These are phyloP conservation scores for Opeltia flavorubescens DNA, from an alignment of 495 filamentous ascomycete genomes.

Conservation along the genomic window DNA sequence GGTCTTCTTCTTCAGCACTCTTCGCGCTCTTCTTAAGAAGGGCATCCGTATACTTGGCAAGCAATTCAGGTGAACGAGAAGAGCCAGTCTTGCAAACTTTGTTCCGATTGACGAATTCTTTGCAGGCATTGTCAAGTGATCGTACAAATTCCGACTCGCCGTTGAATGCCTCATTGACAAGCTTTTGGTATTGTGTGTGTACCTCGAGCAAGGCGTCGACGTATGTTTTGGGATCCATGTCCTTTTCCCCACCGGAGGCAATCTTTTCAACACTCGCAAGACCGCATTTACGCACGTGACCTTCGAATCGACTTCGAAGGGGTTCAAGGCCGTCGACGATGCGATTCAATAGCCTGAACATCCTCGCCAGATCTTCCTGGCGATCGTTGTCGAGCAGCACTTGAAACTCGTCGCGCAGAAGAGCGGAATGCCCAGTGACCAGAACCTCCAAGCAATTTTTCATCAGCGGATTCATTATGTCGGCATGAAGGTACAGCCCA, in stretches of 20 bases:
- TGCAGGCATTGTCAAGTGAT: constrained; percentile 91
- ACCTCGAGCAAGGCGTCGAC: constrained; percentile 90
- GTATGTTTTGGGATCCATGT: constrained; percentile 89
- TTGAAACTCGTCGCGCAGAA: constrained; percentile 93
- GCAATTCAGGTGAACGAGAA: constrained; percentile 81
- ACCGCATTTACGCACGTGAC: constrained; percentile 81
- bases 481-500: constrained; percentile 75
- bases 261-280: constrained; percentile 82
- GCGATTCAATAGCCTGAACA: constrained; percentile 84
- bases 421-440: constrained; percentile 68
- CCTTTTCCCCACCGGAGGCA: constrained; percentile 64
- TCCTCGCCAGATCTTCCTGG: constrained; percentile 85
- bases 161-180: constrained; percentile 86
- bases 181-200: constrained; percentile 78
- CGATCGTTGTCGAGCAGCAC: constrained; percentile 88
- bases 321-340: constrained; percentile 91
- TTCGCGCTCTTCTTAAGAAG: constrained; percentile 86
- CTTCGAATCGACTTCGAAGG: constrained; percentile 75
- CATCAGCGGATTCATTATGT: constrained; percentile 72
- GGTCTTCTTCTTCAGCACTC: constrained; percentile 79
- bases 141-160: constrained; percentile 95
- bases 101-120: constrained; percentile 96
- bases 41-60: constrained; percentile 92
- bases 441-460: constrained; percentile 79
- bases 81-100: constrained; percentile 84